A percentile compares a stretch with the other conserved stretches of the same genome.
These are phyloP conservation scores for Erigeron philadelphicus DNA, from an alignment of 140 eudicot species.

Conservation along the genomic window DNA sequence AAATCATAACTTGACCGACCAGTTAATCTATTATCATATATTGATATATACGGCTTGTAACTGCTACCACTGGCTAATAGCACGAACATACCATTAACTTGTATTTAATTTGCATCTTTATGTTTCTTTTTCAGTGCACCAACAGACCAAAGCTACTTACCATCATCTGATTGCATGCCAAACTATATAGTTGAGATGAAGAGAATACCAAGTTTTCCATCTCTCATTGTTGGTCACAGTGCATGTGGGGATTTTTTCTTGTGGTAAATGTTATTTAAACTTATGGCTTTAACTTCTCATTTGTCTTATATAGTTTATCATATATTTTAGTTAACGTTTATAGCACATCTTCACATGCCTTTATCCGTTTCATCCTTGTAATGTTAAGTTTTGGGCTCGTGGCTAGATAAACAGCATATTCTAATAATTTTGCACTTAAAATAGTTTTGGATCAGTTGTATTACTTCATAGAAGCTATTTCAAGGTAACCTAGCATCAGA, in stretches of 20 bases:
- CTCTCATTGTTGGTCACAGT: constrained; percentile 68
- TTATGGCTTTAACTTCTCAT: background rate
- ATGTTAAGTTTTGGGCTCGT: constrained; percentile 8
- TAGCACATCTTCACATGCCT: constrained; percentile 4
- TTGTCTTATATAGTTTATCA: constrained; percentile 3
- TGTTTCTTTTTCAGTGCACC: constrained; percentile 44
- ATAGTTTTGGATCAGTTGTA: constrained; percentile 1
- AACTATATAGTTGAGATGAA: constrained; percentile 55
- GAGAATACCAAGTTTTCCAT: constrained; percentile 55
- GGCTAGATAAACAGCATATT: constrained; percentile 5
- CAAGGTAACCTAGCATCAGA: constrained; percentile 9
- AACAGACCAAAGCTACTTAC: constrained; percentile 51
- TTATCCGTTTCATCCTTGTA: background rate
- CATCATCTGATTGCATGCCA: constrained; percentile 51
- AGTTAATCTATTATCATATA: background rate
- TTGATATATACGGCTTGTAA: background rate
- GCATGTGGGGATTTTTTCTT: constrained; percentile 69
- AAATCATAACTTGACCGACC: background rate
- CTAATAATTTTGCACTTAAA: background rate
- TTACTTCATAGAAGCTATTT: constrained; percentile 10
- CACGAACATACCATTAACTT: background rate
- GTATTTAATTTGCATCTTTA: constrained; percentile 6
- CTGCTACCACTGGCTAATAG: background rate
- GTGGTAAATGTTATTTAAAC: constrained; percentile 49
- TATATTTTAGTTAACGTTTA: constrained; percentile 1